These are phyloP conservation scores for Barnettozyma salicaria DNA, from an alignment of 805 yeast genomes.

Conservation along the genomic window DNA sequence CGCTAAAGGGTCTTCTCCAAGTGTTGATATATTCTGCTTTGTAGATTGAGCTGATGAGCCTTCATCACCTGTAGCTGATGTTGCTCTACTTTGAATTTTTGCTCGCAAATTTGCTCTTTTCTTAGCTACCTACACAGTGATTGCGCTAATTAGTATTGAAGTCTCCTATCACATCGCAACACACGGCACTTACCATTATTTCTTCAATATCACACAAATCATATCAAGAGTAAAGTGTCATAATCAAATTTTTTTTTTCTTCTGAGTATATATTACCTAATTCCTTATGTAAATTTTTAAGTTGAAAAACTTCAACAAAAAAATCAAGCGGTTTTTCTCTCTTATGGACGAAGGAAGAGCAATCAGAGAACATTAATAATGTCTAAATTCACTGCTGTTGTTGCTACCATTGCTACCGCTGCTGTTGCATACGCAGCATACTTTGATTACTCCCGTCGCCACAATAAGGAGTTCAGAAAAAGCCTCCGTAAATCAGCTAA, in stretches of 20 bases:
- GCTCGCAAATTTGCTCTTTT: constrained; percentile 41
- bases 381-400: constrained; percentile 27
- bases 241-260: too few relatives aligned
- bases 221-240: too few relatives aligned
- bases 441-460: constrained; percentile 90
- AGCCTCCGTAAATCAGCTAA: constrained; percentile 57
- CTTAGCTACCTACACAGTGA: constrained; percentile 33
- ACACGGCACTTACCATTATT: constrained; percentile 4
- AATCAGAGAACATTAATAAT: constrained; percentile 13
- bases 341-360: background rate
- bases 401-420: constrained; percentile 36
- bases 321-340: too few relatives aligned
- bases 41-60: constrained; percentile 4
- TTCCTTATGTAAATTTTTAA: background rate
- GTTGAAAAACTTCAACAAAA: constrained; percentile 4
- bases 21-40: background rate
- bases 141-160: background rate
- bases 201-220: too few relatives aligned
- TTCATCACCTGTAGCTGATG: constrained; percentile 29
- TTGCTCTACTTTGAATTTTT: constrained; percentile 22
- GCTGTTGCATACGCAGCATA: constrained; percentile 75
- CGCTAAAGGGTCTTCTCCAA: constrained; percentile 36
- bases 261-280: too few relatives aligned
- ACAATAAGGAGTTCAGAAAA: constrained; percentile 75
- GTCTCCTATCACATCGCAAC: background rate